A percentile compares a stretch with the other conserved stretches of the same genome.
phyloP scores from a whole-genome alignment of 371 early-diverging fungal species.

The Mucor plumbeus region DNA sequence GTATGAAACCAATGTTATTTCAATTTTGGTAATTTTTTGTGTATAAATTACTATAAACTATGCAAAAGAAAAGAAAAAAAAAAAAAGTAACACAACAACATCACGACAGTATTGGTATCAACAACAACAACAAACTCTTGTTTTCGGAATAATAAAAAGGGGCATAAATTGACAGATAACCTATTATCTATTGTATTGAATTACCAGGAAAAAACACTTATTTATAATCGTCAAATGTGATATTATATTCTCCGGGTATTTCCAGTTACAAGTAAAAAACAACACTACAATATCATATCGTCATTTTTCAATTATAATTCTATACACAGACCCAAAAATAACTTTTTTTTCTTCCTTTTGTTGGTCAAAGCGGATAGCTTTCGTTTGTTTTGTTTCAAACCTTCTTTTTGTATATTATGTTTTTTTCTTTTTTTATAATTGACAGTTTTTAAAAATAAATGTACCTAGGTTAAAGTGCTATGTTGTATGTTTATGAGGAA shows the following conservation, averaged over 20 bases:
- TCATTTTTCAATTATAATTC: neutral
- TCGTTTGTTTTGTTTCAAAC: too few relatives aligned
- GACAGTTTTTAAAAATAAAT: too few relatives aligned
- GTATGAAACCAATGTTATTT: slow-evolving; percentile 1
- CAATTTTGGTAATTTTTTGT: neutral
- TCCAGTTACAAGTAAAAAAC: neutral
- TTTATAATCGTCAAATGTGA: neutral
- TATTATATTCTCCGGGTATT: neutral
- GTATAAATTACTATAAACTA: neutral
- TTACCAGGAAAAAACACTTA: neutral
- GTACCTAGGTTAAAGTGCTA: too few relatives aligned
- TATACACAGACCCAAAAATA: neutral
- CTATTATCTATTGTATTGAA: neutral
- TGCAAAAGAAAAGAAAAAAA: neutral
- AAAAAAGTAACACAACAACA: neutral
- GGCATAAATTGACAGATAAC: neutral
- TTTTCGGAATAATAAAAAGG: slow-evolving; percentile 9
- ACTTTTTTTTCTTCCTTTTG: neutral
- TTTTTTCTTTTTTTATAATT: too few relatives aligned
- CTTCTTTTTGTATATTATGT: too few relatives aligned
- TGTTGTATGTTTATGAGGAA: too few relatives aligned
- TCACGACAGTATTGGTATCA: neutral
- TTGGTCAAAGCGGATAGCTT: neutral
- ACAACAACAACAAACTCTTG: neutral
- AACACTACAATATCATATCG: neutral